Percentiles rank a stretch among this genome's conserved stretches.
These are phyloP conservation scores for Pleurozium schreberi DNA, from an alignment of 225 moss, liverwort and hornwort genomes.

Conservation along the genomic window DNA sequence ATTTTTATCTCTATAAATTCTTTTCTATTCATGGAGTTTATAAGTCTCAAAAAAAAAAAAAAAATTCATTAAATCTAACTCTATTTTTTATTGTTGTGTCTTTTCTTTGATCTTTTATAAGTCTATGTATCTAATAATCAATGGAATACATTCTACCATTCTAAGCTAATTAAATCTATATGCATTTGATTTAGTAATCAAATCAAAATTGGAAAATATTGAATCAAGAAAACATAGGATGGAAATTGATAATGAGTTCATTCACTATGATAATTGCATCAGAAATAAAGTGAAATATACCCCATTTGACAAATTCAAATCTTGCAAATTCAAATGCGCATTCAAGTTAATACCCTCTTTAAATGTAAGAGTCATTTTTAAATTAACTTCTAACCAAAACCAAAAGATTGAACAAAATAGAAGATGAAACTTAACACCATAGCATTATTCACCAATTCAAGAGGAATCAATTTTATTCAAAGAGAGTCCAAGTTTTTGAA, in stretches of 20 bases:
- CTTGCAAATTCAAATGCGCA: not conserved
- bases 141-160: not conserved
- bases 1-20: not conserved
- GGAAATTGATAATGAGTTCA: too few relatives aligned
- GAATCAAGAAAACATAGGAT: too few relatives aligned
- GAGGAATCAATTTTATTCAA: too few relatives aligned
- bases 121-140: not conserved
- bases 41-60: not conserved
- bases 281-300: not conserved
- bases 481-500: too few relatives aligned
- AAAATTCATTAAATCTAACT: accelerated
- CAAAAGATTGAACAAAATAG: not conserved
- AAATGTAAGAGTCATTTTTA: too few relatives aligned
- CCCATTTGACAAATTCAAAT: too few relatives aligned
- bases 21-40: too few relatives aligned
- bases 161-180: not conserved
- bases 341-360: not conserved
- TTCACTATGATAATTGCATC: too few relatives aligned
- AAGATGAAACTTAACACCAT: not conserved
- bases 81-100: not conserved
- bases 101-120: too few relatives aligned
- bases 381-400: not conserved
- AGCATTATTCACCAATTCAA: not conserved
- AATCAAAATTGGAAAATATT: not conserved
- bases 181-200: too few relatives aligned